Conservation (phyloP, 1,284 basidiomycete species). For the Trichosporon coremiiforme region DNA sequence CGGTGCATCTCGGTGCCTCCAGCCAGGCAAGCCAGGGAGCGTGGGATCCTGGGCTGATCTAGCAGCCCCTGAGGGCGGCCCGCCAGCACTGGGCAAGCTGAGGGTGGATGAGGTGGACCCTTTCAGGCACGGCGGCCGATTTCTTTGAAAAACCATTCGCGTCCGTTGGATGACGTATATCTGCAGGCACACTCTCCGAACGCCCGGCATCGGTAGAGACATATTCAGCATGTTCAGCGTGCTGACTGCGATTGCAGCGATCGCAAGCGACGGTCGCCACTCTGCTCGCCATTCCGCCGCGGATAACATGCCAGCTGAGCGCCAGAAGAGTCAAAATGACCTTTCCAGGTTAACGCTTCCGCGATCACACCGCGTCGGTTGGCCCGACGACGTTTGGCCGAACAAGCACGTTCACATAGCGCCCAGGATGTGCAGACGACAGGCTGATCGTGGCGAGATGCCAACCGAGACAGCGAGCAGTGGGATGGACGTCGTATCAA, state of each 20-base stretch:
- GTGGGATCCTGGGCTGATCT: background rate
- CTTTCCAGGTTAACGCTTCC: background rate
- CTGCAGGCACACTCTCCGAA: no score
- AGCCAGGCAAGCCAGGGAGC: background rate
- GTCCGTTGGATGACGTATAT: constrained; percentile 10
- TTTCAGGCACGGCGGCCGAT: background rate
- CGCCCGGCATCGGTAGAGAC: no score
- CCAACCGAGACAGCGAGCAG: background rate
- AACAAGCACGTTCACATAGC: background rate
- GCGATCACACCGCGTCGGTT: background rate
- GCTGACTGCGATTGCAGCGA: no score
- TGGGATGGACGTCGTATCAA: background rate
- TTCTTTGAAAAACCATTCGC: constrained; percentile 13
- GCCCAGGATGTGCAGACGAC: no score
- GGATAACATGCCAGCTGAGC: no score
- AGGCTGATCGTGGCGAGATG: no score
- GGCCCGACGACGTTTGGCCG: no score
- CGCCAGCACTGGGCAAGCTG: no score
- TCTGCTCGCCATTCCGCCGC: background rate
- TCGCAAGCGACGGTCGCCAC: background rate
- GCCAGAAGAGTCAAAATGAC: background rate
- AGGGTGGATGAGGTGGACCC: background rate
- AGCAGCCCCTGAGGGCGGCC: background rate
- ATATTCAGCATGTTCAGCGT: no score
- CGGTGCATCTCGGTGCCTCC: background rate